A percentile compares a stretch with the other conserved stretches of the same genome.
phyloP scores from a whole-genome alignment of 495 filamentous ascomycete genomes.

The Aspergillus steynii region DNA sequence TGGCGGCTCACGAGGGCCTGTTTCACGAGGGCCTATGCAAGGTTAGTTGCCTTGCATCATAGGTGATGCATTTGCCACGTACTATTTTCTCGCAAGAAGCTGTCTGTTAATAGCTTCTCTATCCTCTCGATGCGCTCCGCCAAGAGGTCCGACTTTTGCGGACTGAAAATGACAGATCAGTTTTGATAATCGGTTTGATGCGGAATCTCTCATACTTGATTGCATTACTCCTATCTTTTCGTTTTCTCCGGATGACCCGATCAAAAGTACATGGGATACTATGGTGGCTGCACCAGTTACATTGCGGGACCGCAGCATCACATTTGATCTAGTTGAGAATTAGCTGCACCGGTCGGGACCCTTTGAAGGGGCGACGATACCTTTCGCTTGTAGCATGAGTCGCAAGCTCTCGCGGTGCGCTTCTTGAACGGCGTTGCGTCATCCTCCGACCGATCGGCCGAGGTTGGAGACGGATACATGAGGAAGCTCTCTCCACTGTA shows the following conservation, averaged over 20 bases:
- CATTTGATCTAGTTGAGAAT: slow-evolving; percentile 51
- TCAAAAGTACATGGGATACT: slow-evolving; percentile 49
- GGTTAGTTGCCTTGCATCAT: background rate
- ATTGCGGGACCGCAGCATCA: slow-evolving; percentile 41
- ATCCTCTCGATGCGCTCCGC: slow-evolving; percentile 44
- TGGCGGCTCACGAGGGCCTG: slow-evolving; percentile 8
- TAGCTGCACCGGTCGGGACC: background rate
- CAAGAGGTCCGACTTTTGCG: slow-evolving; percentile 29
- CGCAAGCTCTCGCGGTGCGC: slow-evolving; percentile 47
- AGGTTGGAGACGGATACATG: slow-evolving; percentile 27
- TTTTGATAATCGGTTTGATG: background rate
- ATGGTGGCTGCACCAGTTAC: slow-evolving; percentile 57
- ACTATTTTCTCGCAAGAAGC: slow-evolving; percentile 31
- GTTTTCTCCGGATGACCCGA: slow-evolving; percentile 36
- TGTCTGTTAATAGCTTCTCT: slow-evolving; percentile 39
- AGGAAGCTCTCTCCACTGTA: background rate
- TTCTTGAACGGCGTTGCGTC: slow-evolving; percentile 19
- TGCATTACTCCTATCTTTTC: slow-evolving; percentile 28
- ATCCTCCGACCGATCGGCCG: slow-evolving; percentile 21
- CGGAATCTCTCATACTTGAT: slow-evolving; percentile 19
- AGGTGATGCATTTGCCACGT: slow-evolving; percentile 1
- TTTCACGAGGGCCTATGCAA: slow-evolving; percentile 4
- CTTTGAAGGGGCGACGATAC: slow-evolving; percentile 22
- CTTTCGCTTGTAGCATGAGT: slow-evolving; percentile 53
- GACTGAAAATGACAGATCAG: slow-evolving; percentile 16